Evolutionary conservation across 73 alveolate genomes (phyloP).

Genomic region (Paramecium octaurelia): DNA sequence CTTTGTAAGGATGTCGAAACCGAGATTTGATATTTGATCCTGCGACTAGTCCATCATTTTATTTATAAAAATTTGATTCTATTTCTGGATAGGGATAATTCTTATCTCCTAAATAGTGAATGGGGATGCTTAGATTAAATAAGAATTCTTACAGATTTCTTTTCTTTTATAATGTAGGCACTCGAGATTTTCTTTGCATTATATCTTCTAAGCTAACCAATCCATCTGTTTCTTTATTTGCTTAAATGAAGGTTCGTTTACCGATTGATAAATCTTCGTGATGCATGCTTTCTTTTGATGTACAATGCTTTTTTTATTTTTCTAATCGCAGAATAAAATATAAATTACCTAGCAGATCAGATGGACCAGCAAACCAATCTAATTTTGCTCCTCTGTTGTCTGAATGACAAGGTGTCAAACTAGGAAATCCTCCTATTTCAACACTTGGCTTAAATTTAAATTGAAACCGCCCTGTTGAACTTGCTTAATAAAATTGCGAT

Average conservation of each 20-base stretch:
- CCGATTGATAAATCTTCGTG: conserved; percentile 21
- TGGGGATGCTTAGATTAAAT: neutral
- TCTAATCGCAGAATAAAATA: neutral
- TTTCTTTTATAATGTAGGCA: neutral
- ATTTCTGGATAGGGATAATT: conserved; percentile 41
- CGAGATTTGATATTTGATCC: conserved; percentile 13
- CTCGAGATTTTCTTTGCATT: conserved; percentile 44
- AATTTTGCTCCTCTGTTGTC: neutral
- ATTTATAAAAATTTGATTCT: conserved; percentile 7
- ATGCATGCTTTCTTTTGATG: neutral
- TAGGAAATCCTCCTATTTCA: conserved; percentile 22
- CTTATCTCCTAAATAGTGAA: neutral
- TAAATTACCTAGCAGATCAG: neutral
- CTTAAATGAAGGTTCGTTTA: neutral
- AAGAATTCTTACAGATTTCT: neutral
- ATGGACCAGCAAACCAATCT: neutral
- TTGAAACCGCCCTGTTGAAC: conserved; percentile 20
- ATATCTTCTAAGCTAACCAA: neutral
- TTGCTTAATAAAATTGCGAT: conserved; percentile 42
- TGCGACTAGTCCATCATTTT: conserved; percentile 17
- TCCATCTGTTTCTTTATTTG: conserved; percentile 24
- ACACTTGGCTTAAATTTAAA: conserved; percentile 28
- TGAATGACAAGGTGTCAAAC: neutral
- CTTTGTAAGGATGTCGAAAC: conserved; percentile 12
- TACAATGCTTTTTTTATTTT: neutral